These are phyloP conservation scores for Microbotryum violaceum DNA, from an alignment of 1,284 basidiomycete species.

Conservation along the genomic window DNA sequence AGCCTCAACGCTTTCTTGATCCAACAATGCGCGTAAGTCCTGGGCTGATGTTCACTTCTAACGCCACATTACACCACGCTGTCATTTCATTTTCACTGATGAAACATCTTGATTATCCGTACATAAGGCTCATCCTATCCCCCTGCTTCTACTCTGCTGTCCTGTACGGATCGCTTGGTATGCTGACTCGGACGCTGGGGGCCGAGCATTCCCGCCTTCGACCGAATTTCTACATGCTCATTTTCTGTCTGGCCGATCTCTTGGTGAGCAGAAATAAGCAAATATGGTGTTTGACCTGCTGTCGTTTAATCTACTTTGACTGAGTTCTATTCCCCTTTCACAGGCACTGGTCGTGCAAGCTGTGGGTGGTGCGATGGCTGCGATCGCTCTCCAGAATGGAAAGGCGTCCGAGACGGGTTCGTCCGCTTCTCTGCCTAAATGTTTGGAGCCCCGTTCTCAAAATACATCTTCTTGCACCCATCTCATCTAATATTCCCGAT, in stretches of 20 bases:
- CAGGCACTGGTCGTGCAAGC: slow-evolving; percentile 21
- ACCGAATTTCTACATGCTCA: slow-evolving; percentile 5
- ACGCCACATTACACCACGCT: background rate
- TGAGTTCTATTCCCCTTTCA: no score
- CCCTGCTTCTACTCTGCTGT: slow-evolving; percentile 28
- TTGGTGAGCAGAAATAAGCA: background rate
- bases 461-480: no score
- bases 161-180: slow-evolving; percentile 14
- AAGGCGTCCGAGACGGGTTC: background rate
- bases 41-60: background rate
- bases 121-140: slow-evolving; percentile 14
- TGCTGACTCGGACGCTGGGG: slow-evolving; percentile 18
- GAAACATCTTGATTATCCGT: background rate
- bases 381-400: slow-evolving; percentile 12
- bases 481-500: no score
- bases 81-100: background rate
- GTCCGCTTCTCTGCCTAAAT: no score
- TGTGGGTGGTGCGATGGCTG: slow-evolving; percentile 22
- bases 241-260: slow-evolving; percentile 23
- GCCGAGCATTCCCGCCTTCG: slow-evolving; percentile 10
- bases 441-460: background rate
- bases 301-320: no score
- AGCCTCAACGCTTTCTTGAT: slow-evolving; percentile 6
- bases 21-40: slow-evolving; percentile 2
- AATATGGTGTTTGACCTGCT: no score